These are phyloP conservation scores for Macadamia tetraphylla DNA, from an alignment of 164 flowering plant genomes.

Conservation along the genomic window DNA sequence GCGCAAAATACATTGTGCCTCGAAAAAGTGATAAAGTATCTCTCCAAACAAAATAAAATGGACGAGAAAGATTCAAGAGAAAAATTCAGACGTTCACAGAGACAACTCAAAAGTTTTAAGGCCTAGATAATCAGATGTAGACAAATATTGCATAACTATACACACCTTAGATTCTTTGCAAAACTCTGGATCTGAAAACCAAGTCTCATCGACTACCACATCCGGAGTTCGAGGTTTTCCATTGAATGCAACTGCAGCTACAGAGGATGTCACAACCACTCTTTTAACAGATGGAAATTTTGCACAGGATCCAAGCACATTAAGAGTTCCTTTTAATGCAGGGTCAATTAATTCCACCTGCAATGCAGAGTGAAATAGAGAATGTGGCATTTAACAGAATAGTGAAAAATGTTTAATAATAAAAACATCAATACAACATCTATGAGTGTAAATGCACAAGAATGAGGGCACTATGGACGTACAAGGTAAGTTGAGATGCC, in stretches of 20 bases:
- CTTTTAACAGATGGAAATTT: conserved; percentile 41
- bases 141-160: too few species aligned
- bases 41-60: background rate
- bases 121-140: too few species aligned
- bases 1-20: too few species aligned
- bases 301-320: conserved; percentile 49
- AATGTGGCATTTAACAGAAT: background rate
- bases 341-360: conserved; percentile 60
- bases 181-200: conserved; percentile 46
- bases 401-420: background rate
- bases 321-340: conserved; percentile 62
- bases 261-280: conserved; percentile 57
- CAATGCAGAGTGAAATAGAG: conserved; percentile 8
- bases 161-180: conserved; percentile 34
- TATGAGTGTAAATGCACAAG: too few species aligned
- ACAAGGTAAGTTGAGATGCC: too few species aligned
- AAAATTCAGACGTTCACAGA: too few species aligned
- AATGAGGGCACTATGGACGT: too few species aligned
- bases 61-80: too few species aligned
- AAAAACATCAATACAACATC: too few species aligned
- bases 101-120: too few species aligned
- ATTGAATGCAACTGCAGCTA: conserved; percentile 43
- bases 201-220: conserved; percentile 56
- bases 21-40: too few species aligned
- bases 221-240: conserved; percentile 35